A percentile compares a stretch with the other conserved stretches of the same genome.
phyloP scores from a whole-genome alignment of 108 stramenopile genomes.

The Pseudonitzschia multiseries region DNA sequence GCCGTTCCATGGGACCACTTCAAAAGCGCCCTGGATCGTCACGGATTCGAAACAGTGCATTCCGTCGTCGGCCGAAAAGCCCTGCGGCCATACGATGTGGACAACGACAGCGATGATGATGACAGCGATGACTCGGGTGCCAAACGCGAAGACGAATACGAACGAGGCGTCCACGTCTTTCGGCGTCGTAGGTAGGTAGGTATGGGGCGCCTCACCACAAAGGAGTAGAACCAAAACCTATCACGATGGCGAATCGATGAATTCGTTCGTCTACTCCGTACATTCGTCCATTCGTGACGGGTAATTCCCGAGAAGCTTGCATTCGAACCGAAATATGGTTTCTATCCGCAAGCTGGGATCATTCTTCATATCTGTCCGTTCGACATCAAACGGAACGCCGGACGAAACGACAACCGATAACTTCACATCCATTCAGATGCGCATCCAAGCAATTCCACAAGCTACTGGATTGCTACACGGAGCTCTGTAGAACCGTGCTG shows the following conservation, averaged over 20 bases:
- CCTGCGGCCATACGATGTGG: neutral
- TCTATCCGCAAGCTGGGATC: no score
- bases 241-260: neutral
- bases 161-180: neutral
- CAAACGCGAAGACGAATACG: neutral
- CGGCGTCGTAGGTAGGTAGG: neutral
- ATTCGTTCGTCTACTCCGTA: no score
- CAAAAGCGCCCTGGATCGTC: neutral
- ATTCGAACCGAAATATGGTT: neutral
- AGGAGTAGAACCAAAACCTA: neutral
- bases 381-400: neutral
- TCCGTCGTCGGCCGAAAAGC: neutral
- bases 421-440: no score
- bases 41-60: neutral
- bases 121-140: neutral
- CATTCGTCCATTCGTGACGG: no score
- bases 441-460: no score
- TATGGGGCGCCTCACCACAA: neutral
- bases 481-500: no score
- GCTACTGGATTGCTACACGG: no score
- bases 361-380: neutral
- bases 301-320: no score
- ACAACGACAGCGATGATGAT: neutral
- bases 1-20: slow-evolving; percentile 6
- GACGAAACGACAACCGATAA: no score